Percentiles rank a stretch among this genome's conserved stretches.
Conservation (phyloP, 805 yeast genomes). For the Scheffersomyces coipomensis region DNA sequence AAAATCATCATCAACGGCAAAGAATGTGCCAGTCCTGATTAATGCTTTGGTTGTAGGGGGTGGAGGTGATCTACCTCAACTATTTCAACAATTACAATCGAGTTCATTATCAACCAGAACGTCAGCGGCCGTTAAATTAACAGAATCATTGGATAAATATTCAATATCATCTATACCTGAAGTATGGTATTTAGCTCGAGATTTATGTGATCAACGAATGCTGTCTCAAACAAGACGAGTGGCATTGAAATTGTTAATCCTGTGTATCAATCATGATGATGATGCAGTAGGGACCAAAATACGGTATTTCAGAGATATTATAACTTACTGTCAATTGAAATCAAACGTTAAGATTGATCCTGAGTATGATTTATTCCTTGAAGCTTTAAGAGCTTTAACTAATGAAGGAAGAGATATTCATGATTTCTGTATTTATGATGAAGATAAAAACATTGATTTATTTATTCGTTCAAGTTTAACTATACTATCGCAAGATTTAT, state of each 20-base stretch:
- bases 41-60: slow-evolving; percentile 47
- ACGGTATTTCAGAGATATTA: slow-evolving; percentile 60
- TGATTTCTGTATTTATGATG: slow-evolving; percentile 48
- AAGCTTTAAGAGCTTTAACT: slow-evolving; percentile 47
- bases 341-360: slow-evolving; percentile 37
- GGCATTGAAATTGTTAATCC: slow-evolving; percentile 50
- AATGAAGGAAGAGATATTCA: slow-evolving; percentile 52
- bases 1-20: slow-evolving; percentile 28
- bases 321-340: slow-evolving; percentile 35
- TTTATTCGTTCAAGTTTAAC: slow-evolving; percentile 12
- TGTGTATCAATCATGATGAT: slow-evolving; percentile 57
- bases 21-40: slow-evolving; percentile 30
- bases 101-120: slow-evolving; percentile 39
- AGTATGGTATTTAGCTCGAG: slow-evolving; percentile 70
- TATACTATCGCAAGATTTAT: slow-evolving; percentile 6
- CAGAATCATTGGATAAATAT: slow-evolving; percentile 48
- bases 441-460: slow-evolving; percentile 18
- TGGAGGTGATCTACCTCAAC: slow-evolving; percentile 36
- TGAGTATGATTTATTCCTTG: slow-evolving; percentile 51
- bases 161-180: slow-evolving; percentile 64
- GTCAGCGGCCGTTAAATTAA: slow-evolving; percentile 51
- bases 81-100: slow-evolving; percentile 36
- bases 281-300: slow-evolving; percentile 48
- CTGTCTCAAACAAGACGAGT: slow-evolving; percentile 34
- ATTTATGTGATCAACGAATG: slow-evolving; percentile 45